Conservation (phyloP, 371 early-diverging fungal species). For the Mortierella sp. region DNA sequence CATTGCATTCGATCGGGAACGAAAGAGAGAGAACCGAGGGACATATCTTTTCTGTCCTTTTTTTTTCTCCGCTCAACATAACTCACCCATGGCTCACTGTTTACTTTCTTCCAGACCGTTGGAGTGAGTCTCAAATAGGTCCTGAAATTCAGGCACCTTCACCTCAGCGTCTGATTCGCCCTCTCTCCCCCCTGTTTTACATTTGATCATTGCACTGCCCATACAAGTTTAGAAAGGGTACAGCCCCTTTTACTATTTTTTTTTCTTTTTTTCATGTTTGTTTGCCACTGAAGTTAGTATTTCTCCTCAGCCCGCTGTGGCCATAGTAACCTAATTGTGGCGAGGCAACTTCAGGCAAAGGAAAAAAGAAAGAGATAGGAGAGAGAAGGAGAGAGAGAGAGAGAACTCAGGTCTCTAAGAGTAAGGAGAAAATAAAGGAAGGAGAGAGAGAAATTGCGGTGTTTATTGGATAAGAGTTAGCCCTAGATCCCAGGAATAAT, state of each 20-base stretch:
- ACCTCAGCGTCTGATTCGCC: neutral
- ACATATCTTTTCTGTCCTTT: neutral
- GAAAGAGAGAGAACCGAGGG: neutral
- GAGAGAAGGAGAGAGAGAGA: neutral
- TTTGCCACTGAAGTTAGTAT: neutral
- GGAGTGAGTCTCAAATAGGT: neutral
- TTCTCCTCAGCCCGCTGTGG: neutral
- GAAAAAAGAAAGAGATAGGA: neutral
- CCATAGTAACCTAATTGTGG: neutral
- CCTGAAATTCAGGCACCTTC: constrained; percentile 1
- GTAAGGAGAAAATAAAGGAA: neutral
- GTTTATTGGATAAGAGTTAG: neutral
- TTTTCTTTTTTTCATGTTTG: neutral
- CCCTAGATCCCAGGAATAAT: neutral
- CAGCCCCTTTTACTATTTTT: neutral
- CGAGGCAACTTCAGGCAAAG: neutral
- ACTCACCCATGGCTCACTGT: neutral
- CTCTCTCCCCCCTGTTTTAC: neutral
- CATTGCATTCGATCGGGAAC: constrained; percentile 4
- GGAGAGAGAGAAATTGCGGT: neutral
- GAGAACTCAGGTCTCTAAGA: too few species aligned
- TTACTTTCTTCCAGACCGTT: neutral
- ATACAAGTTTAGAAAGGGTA: neutral
- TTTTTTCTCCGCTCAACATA: neutral
- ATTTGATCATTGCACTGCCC: neutral